Base-by-base conservation (phyloP, 257 asterid genomes). In the Solanum arcanum region DNA sequence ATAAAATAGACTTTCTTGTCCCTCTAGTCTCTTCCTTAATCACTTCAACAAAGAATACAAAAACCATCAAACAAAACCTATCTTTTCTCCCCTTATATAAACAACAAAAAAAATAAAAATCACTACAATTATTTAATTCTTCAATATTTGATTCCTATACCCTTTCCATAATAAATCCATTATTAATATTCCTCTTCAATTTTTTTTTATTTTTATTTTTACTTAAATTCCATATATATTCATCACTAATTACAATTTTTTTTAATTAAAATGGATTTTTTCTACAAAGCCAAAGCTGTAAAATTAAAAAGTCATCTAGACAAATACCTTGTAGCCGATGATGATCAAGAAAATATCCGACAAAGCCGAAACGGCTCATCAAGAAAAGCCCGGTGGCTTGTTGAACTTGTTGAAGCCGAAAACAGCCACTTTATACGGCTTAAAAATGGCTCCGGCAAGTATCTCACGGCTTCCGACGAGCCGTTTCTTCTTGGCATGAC, bases 281-380 rank as follows among this genome's bases (percentile, higher is more conserved):
- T 97, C 91, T 89, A 68, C 47, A 92, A 94, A 44, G 88, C 91
- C 6, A 93, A 93, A 74, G 98, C 93, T 1, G 98, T 97, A 5
- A 91, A 85, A 81, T 92, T 97, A 8, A 92, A 88, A 73, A 92
- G 96, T 89, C 99, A 95, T 92, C 81, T 94, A 3, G 93, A 90
- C 91, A 97, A 96, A 75, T 97, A 95, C 93, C 69, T 97, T 33
- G 91, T 92, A 35, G 98, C 99, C 86, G 97, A 91, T 59, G 99
- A 97, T 23, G 99, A 97, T 52, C 96, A 92, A 29, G 25, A 85
- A 33, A 89, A 94, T 73, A 90, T 93, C 7, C 91, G 98, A 42
- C 99, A 97, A 90, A 94, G 98, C 94, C 85, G 94, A 9, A 84
- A 72, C 92, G 98, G 95, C 87, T 88, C 89, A 84, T 87, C 94